phyloP scores from a whole-genome alignment of 345 rosid species.

The Dipteronia dyeriana region DNA sequence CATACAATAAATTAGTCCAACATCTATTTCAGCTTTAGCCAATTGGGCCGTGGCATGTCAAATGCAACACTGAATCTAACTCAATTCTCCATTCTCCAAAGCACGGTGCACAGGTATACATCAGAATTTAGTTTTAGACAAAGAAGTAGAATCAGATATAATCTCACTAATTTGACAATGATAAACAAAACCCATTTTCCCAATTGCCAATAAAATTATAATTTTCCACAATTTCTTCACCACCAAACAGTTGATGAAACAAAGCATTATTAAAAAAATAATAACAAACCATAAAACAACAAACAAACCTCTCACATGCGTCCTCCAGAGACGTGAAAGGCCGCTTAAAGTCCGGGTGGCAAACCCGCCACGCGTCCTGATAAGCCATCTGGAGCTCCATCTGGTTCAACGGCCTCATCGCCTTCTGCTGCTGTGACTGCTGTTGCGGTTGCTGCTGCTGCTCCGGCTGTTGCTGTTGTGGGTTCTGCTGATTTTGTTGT shows the following conservation, averaged over 20 bases:
- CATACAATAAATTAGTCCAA: not conserved
- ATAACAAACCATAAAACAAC: no score
- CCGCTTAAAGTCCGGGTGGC: slow-evolving; percentile 84
- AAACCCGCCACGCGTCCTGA: slow-evolving; percentile 95
- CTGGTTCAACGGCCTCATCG: slow-evolving; percentile 65
- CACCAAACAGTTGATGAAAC: not conserved
- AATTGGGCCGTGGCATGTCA: not conserved
- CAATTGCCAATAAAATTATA: not conserved
- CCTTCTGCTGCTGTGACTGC: slow-evolving; percentile 59
- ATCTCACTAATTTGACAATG: not conserved
- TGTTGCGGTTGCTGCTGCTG: slow-evolving; percentile 35
- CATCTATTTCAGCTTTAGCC: not conserved
- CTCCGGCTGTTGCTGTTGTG: slow-evolving; percentile 22
- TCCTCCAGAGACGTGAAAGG: slow-evolving; percentile 87
- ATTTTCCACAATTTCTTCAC: not conserved
- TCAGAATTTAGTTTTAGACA: not conserved
- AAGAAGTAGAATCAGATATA: not conserved
- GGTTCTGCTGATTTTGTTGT: slow-evolving; percentile 22
- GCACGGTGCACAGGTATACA: not conserved
- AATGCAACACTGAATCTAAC: not conserved
- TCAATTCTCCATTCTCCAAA: not conserved
- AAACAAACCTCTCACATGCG: slow-evolving; percentile 85
- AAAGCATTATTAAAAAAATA: not conserved
- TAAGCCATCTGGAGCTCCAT: slow-evolving; percentile 86
- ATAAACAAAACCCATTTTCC: not conserved